A percentile compares a stretch with the other conserved stretches of the same genome.
Conservation (phyloP, 495 filamentous ascomycete species). For the Tuber aestivum region DNA sequence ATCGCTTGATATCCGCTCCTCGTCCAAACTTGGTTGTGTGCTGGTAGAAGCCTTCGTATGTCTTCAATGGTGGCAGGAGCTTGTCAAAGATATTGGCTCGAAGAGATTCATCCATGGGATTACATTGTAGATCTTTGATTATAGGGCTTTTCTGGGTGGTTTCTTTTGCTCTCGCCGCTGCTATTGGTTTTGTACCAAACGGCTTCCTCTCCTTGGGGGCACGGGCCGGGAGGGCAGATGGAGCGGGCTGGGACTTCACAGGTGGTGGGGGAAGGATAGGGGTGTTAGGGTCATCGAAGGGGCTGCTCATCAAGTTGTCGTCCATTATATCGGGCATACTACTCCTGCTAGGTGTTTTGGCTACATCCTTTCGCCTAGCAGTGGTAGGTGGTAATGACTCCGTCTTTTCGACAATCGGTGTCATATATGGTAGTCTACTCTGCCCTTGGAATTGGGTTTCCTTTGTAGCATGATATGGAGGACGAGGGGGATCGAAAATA, state of each 20-base stretch:
- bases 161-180: slow-evolving; percentile 24
- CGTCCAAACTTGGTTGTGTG: slow-evolving; percentile 57
- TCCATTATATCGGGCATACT: slow-evolving; percentile 34
- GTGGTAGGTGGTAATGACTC: slow-evolving; percentile 56
- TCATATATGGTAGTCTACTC: slow-evolving; percentile 93
- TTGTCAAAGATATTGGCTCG: slow-evolving; percentile 67
- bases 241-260: slow-evolving; percentile 2
- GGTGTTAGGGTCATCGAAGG: slow-evolving; percentile 58
- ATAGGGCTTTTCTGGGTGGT: slow-evolving; percentile 47
- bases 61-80: slow-evolving; percentile 61
- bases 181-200: slow-evolving; percentile 29
- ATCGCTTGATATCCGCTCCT: slow-evolving; percentile 70
- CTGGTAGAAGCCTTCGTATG: slow-evolving; percentile 72
- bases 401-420: slow-evolving; percentile 90
- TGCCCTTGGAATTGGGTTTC: slow-evolving; percentile 59
- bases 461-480: slow-evolving; percentile 61
- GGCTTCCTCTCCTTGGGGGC: slow-evolving; percentile 30
- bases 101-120: slow-evolving; percentile 71
- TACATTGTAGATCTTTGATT: slow-evolving; percentile 76
- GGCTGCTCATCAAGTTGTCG: slow-evolving; percentile 60
- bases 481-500: slow-evolving; percentile 68
- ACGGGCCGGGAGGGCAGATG: slow-evolving; percentile 15
- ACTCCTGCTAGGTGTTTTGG: slow-evolving; percentile 39
- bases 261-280: slow-evolving; percentile 31
- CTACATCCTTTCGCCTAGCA: slow-evolving; percentile 22